Conservation (phyloP, 148 eudicot species). For the Nyssa sinensis region DNA sequence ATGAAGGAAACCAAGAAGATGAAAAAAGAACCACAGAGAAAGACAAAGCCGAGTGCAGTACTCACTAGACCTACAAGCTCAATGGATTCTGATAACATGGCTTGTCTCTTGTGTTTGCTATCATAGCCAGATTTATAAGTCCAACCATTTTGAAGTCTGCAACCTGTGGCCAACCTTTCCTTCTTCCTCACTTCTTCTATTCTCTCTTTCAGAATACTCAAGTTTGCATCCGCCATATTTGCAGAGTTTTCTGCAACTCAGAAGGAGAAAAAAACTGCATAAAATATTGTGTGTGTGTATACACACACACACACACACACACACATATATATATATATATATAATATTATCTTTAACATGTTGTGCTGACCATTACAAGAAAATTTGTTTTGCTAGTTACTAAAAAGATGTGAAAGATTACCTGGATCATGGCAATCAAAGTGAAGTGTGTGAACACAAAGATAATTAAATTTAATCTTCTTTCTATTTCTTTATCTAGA, state of each 20-base stretch:
- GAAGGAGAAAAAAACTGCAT: not conserved
- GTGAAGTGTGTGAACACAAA: no score
- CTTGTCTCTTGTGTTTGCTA: slow-evolving; percentile 4
- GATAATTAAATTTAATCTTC: no score
- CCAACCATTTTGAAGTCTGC: not conserved
- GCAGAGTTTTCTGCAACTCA: not conserved
- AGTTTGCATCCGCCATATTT: slow-evolving; percentile 9
- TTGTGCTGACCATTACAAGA: no score
- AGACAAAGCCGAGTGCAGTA: not conserved
- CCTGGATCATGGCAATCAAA: no score
- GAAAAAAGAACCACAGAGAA: not conserved
- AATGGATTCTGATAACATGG: not conserved
- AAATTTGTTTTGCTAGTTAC: no score
- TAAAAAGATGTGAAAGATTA: no score
- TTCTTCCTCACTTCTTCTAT: not conserved
- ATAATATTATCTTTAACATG: no score
- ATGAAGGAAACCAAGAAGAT: not conserved
- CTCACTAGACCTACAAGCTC: not conserved
- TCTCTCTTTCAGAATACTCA: not conserved
- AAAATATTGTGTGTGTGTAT: not conserved
- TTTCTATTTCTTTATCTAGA: no score
- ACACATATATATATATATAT: no score
- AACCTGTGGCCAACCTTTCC: not conserved
- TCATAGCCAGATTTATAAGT: not conserved
- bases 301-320: no score